Evolutionary conservation across 2,329 filamentous ascomycete species (phyloP).

Genomic region (Thelonectria discophora): DNA sequence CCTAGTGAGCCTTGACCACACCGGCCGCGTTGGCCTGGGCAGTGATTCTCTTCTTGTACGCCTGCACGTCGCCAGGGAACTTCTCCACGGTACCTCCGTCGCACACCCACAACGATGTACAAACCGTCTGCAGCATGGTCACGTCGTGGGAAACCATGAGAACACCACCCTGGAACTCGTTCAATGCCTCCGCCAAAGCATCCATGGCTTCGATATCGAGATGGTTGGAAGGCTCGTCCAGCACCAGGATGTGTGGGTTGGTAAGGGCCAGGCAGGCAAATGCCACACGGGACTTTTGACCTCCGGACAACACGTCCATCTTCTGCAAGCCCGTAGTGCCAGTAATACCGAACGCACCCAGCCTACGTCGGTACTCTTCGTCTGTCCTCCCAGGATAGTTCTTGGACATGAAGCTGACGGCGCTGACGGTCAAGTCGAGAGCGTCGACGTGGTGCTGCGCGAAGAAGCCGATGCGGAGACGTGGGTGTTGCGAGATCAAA

Average conservation of each 20-base stretch:
- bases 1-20: constrained; percentile 76
- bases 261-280: constrained; percentile 95
- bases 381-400: constrained; percentile 90
- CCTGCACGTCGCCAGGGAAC: constrained; percentile 93
- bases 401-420: constrained; percentile 96
- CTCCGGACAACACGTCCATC: constrained; percentile 92
- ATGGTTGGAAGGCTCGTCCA: constrained; percentile 98
- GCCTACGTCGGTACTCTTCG: constrained; percentile 94
- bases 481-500: constrained; percentile 86
- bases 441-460: constrained; percentile 98
- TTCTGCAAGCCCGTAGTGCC: constrained; percentile 97
- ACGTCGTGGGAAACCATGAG: constrained; percentile 99
- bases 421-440: constrained; percentile 85
- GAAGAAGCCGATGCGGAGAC: constrained; percentile 93
- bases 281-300: constrained; percentile 97
- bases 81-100: constrained; percentile 94
- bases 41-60: constrained; percentile 96
- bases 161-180: constrained; percentile 90
- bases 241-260: constrained; percentile 95
- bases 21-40: constrained; percentile 89
- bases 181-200: constrained; percentile 83
- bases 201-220: constrained; percentile 99
- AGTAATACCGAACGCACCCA: constrained; percentile 89
- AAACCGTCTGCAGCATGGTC: constrained; percentile 97
- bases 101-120: constrained; percentile 94